Percentiles rank a stretch among this genome's conserved stretches.
Conservation (phyloP, 164 flowering plant genomes). For the Piper longum region DNA sequence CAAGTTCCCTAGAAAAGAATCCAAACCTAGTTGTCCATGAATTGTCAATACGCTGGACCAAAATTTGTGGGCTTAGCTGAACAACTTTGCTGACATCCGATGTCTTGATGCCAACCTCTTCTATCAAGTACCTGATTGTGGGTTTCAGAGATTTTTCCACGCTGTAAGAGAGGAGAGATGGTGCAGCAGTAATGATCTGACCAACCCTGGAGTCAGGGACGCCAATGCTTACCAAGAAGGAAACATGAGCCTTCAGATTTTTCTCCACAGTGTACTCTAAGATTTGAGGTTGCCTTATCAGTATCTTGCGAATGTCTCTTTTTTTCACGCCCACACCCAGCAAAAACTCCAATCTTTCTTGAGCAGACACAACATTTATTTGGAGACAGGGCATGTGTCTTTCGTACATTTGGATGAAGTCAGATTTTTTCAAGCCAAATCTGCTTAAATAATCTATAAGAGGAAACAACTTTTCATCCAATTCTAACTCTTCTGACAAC, state of each 20-base stretch:
- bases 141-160: constrained; percentile 85
- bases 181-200: constrained; percentile 69
- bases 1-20: constrained; percentile 75
- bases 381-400: constrained; percentile 85
- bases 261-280: constrained; percentile 76
- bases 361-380: constrained; percentile 60
- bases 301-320: constrained; percentile 61
- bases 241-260: constrained; percentile 69
- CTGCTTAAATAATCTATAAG: constrained; percentile 83
- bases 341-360: constrained; percentile 74
- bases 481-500: constrained; percentile 54
- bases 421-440: constrained; percentile 71
- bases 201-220: constrained; percentile 68
- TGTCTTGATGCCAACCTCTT: constrained; percentile 78
- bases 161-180: constrained; percentile 87
- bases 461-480: constrained; percentile 72
- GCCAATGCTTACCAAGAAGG: constrained; percentile 55
- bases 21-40: constrained; percentile 68
- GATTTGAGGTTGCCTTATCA: constrained; percentile 88
- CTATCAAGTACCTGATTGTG: constrained; percentile 73
- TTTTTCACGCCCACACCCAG: constrained; percentile 79
- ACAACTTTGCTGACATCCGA: constrained; percentile 70
- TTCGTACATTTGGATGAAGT: constrained; percentile 75
- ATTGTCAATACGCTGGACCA: constrained; percentile 71
- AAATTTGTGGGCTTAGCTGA: constrained; percentile 88